Evolutionary conservation across 352 stramenopile genomes (phyloP), one percentile per base, ranked within the genome.

Genomic region (Blastocystis sp.): DNA sequence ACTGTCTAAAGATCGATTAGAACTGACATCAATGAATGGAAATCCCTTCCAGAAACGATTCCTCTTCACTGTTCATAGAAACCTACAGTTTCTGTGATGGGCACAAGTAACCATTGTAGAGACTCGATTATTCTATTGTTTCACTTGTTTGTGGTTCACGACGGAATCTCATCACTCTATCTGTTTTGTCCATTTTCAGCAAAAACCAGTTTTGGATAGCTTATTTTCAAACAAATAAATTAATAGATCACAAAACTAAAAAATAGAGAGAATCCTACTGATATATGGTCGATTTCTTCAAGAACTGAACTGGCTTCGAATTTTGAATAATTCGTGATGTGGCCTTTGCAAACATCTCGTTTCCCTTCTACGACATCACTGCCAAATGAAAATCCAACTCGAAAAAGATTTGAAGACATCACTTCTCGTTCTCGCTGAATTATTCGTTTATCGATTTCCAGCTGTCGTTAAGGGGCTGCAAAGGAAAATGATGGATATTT

Each of bases 101-200:
- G 64, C 64, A 76, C 64, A 76, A 18, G 64, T 80, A 59, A 80
- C 70, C 70, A 80, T 80, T 80, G 70, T 80, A 80, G 70, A 80
- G 70, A 45, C 70, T 80, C 47, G 37, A 61, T 39, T 43, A 66
- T 66, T 43, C 62, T 61, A 23, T 66, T 41, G 23, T 41, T 62
- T 63, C 26, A 29, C 20, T 63, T 41, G 41, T 45, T 66, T 43
- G 23, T 63, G 6, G 43, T 41, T 23, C 70, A 80, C 70, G 70
- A 18, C 70, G 45, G 70, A 80, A 80, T 80, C 70, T 37, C 7
- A n/a, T 54, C 1, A 55, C 41, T 54, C 18, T 76, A 26, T 47
- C 2, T 2, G 34, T 70, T 43, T 26, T 43, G 1, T 70, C 15
- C 2, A 70, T 43, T 18, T 43, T 70, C 34, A 43, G 29, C 9